These are phyloP conservation scores for Claviceps maximensis DNA, from an alignment of 2,329 filamentous ascomycete genomes.

Conservation along the genomic window DNA sequence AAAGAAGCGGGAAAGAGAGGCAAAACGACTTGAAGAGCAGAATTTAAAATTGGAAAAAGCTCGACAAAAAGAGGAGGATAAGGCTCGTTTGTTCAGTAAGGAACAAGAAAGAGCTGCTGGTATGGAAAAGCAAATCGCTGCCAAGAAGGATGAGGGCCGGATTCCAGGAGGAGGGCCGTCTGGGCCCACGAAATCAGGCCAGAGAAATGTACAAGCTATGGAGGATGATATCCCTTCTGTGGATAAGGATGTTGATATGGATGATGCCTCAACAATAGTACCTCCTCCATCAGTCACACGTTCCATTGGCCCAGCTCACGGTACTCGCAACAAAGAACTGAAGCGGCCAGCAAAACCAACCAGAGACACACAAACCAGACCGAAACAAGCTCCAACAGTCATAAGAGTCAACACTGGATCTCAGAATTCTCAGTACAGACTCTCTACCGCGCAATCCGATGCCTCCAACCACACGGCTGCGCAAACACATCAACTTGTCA, in stretches of 20 bases:
- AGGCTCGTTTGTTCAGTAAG: constrained; percentile 45
- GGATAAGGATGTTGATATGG: constrained; percentile 40
- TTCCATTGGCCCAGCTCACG: constrained; percentile 32
- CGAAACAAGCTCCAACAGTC: constrained; percentile 54
- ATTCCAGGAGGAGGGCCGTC: constrained; percentile 25
- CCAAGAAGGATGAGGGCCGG: constrained; percentile 40
- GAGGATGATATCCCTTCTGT: constrained; percentile 17
- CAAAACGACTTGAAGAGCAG: constrained; percentile 46
- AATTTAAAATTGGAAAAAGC: constrained; percentile 52
- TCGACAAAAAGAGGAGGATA: constrained; percentile 57
- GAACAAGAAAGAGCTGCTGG: constrained; percentile 41
- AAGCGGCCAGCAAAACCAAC: constrained; percentile 50
- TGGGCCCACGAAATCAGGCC: constrained; percentile 36
- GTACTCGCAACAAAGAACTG: constrained; percentile 36
- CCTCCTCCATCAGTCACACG: constrained; percentile 49
- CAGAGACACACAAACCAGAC: constrained; percentile 44
- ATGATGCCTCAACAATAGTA: constrained; percentile 39
- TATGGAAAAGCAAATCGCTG: constrained; percentile 39
- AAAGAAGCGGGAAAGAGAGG: constrained; percentile 53
- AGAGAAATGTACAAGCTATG: constrained; percentile 32
- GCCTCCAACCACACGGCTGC: constrained; percentile 15
- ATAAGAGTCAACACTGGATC: constrained; percentile 59
- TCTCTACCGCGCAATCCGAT: constrained; percentile 45
- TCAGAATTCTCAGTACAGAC: constrained; percentile 43
- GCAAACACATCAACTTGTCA: constrained; percentile 34